phyloP scores from a whole-genome alignment of 139 green algal genomes.

The Coelastrella sp. region DNA sequence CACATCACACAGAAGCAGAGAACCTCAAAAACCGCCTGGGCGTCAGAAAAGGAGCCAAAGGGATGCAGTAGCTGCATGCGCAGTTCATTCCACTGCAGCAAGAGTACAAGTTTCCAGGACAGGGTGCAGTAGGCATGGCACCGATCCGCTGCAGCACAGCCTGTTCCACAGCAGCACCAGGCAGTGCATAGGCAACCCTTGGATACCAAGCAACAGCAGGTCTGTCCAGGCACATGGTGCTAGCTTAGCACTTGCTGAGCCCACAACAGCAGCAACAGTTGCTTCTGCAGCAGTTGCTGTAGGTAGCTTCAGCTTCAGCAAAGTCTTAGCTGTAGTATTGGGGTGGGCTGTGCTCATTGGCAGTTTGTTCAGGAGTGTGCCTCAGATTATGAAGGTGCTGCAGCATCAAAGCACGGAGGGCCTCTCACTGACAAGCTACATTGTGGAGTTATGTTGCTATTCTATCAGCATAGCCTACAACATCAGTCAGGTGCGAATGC shows the following conservation, averaged over 20 bases:
- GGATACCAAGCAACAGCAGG: background rate
- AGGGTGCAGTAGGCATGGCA: too few relatives aligned
- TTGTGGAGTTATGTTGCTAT: constrained; percentile 80
- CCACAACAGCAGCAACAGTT: background rate
- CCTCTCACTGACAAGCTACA: constrained; percentile 71
- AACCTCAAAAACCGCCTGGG: too few relatives aligned
- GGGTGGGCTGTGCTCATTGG: constrained; percentile 72
- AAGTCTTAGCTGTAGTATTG: constrained; percentile 62
- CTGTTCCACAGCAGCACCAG: background rate
- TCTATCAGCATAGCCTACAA: constrained; percentile 83
- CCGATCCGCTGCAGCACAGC: background rate
- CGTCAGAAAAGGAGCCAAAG: too few relatives aligned
- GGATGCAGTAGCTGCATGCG: too few relatives aligned
- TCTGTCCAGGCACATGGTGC: background rate
- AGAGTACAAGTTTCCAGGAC: too few relatives aligned
- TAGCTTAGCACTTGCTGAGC: constrained; percentile 15
- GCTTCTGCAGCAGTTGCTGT: background rate
- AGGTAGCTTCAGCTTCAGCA: background rate
- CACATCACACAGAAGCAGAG: too few relatives aligned
- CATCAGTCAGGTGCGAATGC: constrained; percentile 49
- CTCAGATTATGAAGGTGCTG: constrained; percentile 73
- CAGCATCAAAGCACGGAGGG: constrained; percentile 54
- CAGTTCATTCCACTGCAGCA: too few relatives aligned
- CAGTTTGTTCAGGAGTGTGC: constrained; percentile 74
- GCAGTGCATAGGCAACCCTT: too few relatives aligned